Base-by-base conservation (phyloP, 2,329 filamentous ascomycete genomes). In the Nothopassalora personata region DNA sequence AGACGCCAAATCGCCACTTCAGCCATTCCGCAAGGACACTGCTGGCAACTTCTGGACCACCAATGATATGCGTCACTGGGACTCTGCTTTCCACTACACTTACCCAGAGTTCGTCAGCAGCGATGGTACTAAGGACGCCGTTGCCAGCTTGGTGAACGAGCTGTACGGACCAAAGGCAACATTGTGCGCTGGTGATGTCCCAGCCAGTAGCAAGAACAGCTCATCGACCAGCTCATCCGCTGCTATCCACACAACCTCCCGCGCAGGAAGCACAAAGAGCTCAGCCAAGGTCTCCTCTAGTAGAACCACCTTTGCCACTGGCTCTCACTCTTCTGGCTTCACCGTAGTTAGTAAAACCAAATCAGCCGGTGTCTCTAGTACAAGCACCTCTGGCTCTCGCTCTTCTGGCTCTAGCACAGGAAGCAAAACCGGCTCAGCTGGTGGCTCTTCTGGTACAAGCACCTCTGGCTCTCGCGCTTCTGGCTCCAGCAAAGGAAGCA, bases 31-130 rank as follows among this genome's bases (percentile, higher is more conserved):
- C 66, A 76, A 80, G 53, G 78, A 81, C 54, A 68, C 72, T 1
- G 68, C 73, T 1, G 76, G 80, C 57, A 78, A 78, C 1, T 89
- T 87, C 72, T 91, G 87, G 85, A 87, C 82, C 10, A 87, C 88
- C 1, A 80, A 86, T 57, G 79, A 77, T 60, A 80, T 84, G 19
- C 81, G 87, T 0, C 89, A 92, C 46, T 78, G 81, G 46, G 82
- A 82, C 9, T 77, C 79, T 36, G 77, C 76, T 1, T 88, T 94
- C 72, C 85, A 86, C 11, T 94, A 94, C 72, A 86, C 84, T 0
- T 95, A 95, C 70, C 79, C 85, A 0, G 90, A 93, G 66, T 82
- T 85, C 46, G 66, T 77, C 18, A 74, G 70, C 60, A 71, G 72
- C 0, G 71, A 73, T 2, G 72, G 79, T 1, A 78, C 91, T 64